Conservation (phyloP, 2,329 filamentous ascomycete species). For the Trichoderma semiorbis region DNA sequence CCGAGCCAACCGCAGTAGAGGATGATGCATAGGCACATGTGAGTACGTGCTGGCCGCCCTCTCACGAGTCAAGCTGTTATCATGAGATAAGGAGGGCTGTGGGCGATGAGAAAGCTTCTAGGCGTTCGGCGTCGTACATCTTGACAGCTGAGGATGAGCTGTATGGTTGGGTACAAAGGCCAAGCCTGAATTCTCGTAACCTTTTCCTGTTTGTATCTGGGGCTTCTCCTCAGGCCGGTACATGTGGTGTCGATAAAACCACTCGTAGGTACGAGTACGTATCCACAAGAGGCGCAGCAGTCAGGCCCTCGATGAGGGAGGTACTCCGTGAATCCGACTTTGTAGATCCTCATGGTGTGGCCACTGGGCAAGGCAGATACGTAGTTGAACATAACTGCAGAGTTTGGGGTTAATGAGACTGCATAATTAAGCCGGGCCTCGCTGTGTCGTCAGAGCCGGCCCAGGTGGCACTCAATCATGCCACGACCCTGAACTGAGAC, state of each 20-base stretch:
- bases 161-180: not conserved
- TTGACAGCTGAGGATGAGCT: not conserved
- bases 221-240: not conserved
- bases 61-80: not conserved
- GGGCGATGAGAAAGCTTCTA: not conserved
- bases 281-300: slow-evolving; percentile 2
- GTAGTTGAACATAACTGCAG: not conserved
- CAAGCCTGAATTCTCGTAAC: slow-evolving; percentile 8
- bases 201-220: not conserved
- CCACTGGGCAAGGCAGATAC: not conserved
- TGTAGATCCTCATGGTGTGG: not conserved
- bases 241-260: not conserved
- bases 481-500: not conserved
- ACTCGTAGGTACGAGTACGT: not conserved
- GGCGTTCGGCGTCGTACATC: not conserved
- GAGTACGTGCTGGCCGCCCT: not conserved
- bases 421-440: not conserved
- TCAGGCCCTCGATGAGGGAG: not conserved
- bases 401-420: not conserved
- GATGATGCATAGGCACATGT: not conserved
- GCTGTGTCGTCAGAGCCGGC: not conserved
- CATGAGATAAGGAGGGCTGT: slow-evolving; percentile 2
- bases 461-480: slow-evolving; percentile 16
- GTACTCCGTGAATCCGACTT: slow-evolving; percentile 2
- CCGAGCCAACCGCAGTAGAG: slow-evolving; percentile 15